Percentiles rank a stretch among this genome's conserved stretches.
Conservation (phyloP, 345 rosid genomes). For the thale cress (Arabidopsis thaliana) region TAIR10.1 NC_003075.7:786501-787000, state of each 20-base stretch:
- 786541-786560: too few relatives aligned
- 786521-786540: too few relatives aligned
- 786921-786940: not conserved
- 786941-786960: not conserved
- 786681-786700: conserved; percentile 59
- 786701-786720: conserved; percentile 51
- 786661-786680: conserved; percentile 61
- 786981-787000: not conserved
- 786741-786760: conserved; percentile 59
- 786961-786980: not conserved
- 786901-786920: not conserved
- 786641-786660: conserved; percentile 65
- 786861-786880: not conserved
- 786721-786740: conserved; percentile 55
- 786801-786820: conserved; percentile 55
- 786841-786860: not conserved
- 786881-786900: too few relatives aligned
- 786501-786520: too few relatives aligned
- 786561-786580: too few relatives aligned
- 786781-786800: conserved; percentile 60
- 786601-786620: conserved; percentile 64
- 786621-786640: conserved; percentile 54
- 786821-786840: conserved; percentile 59
- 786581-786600: not conserved
- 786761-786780: conserved; percentile 65